Evolutionary conservation across 176 grass and related monocot genomes (phyloP).

Genomic region (Lolium perenne): DNA sequence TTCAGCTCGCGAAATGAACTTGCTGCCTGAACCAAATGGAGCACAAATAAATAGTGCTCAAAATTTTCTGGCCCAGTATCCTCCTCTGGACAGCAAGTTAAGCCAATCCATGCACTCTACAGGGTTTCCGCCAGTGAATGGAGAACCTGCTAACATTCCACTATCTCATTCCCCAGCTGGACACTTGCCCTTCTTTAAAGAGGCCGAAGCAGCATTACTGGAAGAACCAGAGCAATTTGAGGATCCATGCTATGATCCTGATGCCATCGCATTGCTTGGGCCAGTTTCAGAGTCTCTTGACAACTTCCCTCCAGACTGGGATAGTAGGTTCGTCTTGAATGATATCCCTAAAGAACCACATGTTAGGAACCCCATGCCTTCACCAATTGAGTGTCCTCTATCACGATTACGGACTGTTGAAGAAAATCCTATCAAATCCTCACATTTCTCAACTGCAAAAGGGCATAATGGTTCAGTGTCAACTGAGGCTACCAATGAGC

Average conservation of each 20-base stretch:
- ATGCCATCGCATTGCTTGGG: constrained; percentile 75
- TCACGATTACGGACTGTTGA: constrained; percentile 61
- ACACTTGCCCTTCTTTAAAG: constrained; percentile 58
- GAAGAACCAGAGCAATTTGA: constrained; percentile 92
- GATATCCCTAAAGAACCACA: constrained; percentile 54
- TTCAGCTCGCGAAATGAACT: constrained; percentile 45
- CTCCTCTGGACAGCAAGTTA: constrained; percentile 57
- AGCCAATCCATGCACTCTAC: constrained; percentile 52
- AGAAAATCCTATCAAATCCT: constrained; percentile 48
- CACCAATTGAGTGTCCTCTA: constrained; percentile 83
- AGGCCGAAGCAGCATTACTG: constrained; percentile 42
- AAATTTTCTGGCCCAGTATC: constrained; percentile 50
- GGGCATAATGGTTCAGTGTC: constrained; percentile 45
- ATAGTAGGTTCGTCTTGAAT: constrained; percentile 55
- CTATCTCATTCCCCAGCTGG: constrained; percentile 55
- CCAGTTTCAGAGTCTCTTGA: constrained; percentile 80
- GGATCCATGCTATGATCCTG: constrained; percentile 87
- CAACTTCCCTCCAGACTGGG: constrained; percentile 65
- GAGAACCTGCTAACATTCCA: constrained; percentile 20
- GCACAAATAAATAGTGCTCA: constrained; percentile 57
- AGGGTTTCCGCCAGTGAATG: constrained; percentile 49
- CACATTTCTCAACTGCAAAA: constrained; percentile 41
- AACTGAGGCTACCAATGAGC: constrained; percentile 58
- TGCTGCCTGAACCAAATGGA: constrained; percentile 45
- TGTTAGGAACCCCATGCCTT: constrained; percentile 60